A percentile compares a stretch with the other conserved stretches of the same genome.
Conservation (phyloP, 805 yeast genomes). For the Nakazawaea peltata region DNA sequence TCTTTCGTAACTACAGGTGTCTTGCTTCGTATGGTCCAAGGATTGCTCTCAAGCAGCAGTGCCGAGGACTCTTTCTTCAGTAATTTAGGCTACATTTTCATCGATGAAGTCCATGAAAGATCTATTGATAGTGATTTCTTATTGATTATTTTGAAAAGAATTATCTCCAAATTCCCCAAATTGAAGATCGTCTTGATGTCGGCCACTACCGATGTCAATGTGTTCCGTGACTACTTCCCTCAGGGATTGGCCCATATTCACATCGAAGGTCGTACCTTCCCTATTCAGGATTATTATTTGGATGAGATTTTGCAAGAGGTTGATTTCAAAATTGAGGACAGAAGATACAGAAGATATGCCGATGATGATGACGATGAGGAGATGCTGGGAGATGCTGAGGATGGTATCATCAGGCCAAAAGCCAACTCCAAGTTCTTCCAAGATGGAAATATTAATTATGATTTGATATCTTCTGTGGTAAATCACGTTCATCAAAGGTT, state of each 20-base stretch:
- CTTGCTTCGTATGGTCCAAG: conserved; percentile 74
- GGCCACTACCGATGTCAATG: conserved; percentile 76
- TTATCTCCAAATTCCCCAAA: conserved; percentile 41
- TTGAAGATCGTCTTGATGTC: conserved; percentile 81
- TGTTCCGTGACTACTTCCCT: conserved; percentile 61
- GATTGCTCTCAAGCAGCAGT: conserved; percentile 21
- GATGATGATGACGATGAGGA: conserved; percentile 8
- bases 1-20: conserved; percentile 92
- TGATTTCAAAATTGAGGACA: conserved; percentile 42
- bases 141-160: conserved; percentile 63
- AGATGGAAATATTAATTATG: conserved; percentile 66
- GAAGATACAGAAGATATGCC: conserved; percentile 12
- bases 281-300: conserved; percentile 70
- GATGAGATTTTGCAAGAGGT: conserved; percentile 54
- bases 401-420: conserved; percentile 41
- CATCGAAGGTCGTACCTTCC: conserved; percentile 90
- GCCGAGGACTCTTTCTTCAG: conserved; percentile 32
- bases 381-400: conserved; percentile 17
- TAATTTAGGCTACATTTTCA: conserved; percentile 60
- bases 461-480: conserved; percentile 54
- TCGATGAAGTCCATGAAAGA: conserved; percentile 97
- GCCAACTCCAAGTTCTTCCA: conserved; percentile 62
- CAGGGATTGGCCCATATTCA: conserved; percentile 55
- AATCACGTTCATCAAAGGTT: conserved; percentile 43
- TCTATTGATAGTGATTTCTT: conserved; percentile 86